phyloP scores from a whole-genome alignment of 768 basidiomycete species.

The Goffeauzyma gilvescens region DNA sequence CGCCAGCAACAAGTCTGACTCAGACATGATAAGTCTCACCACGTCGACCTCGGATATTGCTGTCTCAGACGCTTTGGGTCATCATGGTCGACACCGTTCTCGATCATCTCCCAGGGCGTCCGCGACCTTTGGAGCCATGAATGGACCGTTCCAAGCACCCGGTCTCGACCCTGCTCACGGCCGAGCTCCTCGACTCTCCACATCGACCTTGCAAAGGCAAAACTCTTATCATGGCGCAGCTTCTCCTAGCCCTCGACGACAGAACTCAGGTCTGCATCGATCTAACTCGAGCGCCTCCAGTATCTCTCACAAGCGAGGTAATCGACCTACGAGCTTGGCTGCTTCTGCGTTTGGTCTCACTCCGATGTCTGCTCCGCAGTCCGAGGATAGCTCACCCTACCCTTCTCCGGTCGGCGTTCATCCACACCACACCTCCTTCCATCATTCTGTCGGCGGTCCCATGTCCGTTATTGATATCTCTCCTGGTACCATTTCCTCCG shows the following conservation, averaged over 20 bases:
- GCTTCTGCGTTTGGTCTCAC: slow-evolving; percentile 31
- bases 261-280: slow-evolving; percentile 14
- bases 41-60: background rate
- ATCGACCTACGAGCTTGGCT: slow-evolving; percentile 20
- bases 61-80: no score
- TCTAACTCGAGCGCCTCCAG: slow-evolving; percentile 17
- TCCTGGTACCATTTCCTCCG: no score
- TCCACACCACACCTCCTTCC: slow-evolving; percentile 10
- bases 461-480: no score
- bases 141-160: slow-evolving; percentile 11
- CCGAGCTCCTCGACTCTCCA: slow-evolving; percentile 19
- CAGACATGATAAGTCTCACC: no score
- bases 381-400: slow-evolving; percentile 8
- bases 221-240: slow-evolving; percentile 25
- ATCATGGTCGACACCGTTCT: slow-evolving; percentile 16
- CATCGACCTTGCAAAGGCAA: slow-evolving; percentile 20
- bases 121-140: background rate
- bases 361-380: slow-evolving; percentile 14
- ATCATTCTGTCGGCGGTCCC: no score
- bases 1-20: no score
- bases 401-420: slow-evolving; percentile 13
- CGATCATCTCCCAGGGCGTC: slow-evolving; percentile 22
- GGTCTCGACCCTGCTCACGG: slow-evolving; percentile 21
- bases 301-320: slow-evolving; percentile 11
- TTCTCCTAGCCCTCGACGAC: slow-evolving; percentile 25